These are phyloP conservation scores for Perkinsus marinus DNA, from an alignment of 169 alveolate genomes.

Conservation along the genomic window DNA sequence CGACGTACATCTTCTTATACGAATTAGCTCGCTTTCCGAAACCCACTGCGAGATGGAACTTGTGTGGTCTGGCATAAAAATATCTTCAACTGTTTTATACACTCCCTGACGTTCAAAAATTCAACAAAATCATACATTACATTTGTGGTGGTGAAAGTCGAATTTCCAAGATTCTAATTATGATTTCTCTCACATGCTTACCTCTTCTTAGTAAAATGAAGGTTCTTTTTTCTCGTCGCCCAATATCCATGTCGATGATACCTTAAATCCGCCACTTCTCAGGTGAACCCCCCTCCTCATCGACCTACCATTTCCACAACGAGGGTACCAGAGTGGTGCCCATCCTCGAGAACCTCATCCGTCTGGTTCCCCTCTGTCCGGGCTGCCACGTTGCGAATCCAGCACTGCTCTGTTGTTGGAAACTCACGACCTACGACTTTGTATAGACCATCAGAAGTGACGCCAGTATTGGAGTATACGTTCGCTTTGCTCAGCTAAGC, in stretches of 20 bases:
- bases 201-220: not conserved
- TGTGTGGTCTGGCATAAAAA: not conserved
- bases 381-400: not conserved
- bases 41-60: not conserved
- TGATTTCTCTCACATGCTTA: not conserved
- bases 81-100: not conserved
- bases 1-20: not conserved
- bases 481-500: no score
- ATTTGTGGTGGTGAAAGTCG: no score
- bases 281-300: not conserved
- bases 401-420: not conserved
- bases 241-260: not conserved
- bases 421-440: not conserved
- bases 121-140: no score
- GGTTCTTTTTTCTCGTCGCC: not conserved
- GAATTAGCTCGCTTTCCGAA: not conserved
- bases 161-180: no score
- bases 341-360: not conserved
- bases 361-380: not conserved
- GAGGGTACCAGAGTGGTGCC: not conserved
- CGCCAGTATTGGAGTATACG: no score
- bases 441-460: no score
- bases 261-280: not conserved
- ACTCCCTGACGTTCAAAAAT: no score
- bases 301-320: not conserved